phyloP scores from a whole-genome alignment of 371 early-diverging fungal genomes.

The Nosema muscidifuracis region DNA sequence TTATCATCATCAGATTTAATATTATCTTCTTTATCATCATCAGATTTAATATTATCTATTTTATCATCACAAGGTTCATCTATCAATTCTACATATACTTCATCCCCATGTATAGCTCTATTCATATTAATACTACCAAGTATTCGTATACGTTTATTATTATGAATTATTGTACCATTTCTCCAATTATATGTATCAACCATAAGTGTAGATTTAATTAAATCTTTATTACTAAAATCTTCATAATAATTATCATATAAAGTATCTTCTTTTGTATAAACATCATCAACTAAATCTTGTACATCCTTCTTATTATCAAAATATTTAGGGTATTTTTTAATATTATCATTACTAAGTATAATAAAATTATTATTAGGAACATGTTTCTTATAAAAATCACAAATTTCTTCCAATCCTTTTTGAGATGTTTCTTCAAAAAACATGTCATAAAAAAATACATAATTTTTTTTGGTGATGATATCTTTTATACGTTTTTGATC shows the following conservation, averaged over 20 bases:
- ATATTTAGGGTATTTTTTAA: slow-evolving; percentile 23
- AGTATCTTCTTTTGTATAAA: slow-evolving; percentile 18
- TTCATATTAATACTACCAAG: slow-evolving; percentile 47
- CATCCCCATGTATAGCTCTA: slow-evolving; percentile 53
- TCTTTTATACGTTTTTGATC: slow-evolving; percentile 18
- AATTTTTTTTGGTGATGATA: slow-evolving; percentile 8
- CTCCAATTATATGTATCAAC: slow-evolving; percentile 29
- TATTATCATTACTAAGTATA: slow-evolving; percentile 8
- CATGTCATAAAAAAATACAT: slow-evolving; percentile 33
- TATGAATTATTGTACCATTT: slow-evolving; percentile 23
- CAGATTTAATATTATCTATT: too few relatives aligned
- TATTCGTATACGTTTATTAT: slow-evolving; percentile 16
- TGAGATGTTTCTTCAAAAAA: slow-evolving; percentile 22
- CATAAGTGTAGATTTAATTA: slow-evolving; percentile 22
- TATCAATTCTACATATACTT: slow-evolving; percentile 44
- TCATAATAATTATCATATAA: slow-evolving; percentile 27
- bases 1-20: too few relatives aligned
- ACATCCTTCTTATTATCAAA: slow-evolving; percentile 9
- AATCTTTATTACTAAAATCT: slow-evolving; percentile 3
- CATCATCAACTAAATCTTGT: slow-evolving; percentile 17
- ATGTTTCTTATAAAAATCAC: slow-evolving; percentile 33
- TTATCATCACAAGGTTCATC: slow-evolving; percentile 11
- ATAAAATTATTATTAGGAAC: slow-evolving; percentile 12
- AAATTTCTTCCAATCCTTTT: slow-evolving; percentile 18
- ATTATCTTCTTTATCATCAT: too few relatives aligned